phyloP scores from a whole-genome alignment of 1,284 basidiomycete species.

The Tylopilus sp. region DNA sequence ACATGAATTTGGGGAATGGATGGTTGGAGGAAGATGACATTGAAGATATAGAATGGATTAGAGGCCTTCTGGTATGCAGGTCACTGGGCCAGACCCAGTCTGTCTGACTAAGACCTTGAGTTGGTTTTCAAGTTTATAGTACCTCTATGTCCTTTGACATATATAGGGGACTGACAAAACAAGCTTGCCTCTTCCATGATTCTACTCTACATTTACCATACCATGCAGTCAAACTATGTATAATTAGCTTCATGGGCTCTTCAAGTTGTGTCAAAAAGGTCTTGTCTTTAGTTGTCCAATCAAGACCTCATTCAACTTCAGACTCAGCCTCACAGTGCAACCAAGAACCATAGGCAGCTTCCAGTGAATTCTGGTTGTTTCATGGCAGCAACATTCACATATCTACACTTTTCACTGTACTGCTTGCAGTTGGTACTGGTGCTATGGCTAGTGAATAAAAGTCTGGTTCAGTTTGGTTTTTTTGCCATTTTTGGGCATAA shows the following conservation, averaged over 20 bases:
- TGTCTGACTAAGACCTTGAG: no score
- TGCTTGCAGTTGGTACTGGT: conserved; percentile 64
- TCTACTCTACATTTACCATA: background rate
- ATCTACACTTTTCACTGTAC: conserved; percentile 58
- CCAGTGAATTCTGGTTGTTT: conserved; percentile 23
- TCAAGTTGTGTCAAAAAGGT: background rate
- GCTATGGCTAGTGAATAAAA: no score
- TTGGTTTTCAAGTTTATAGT: background rate
- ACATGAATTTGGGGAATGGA: conserved; percentile 45
- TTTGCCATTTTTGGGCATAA: no score
- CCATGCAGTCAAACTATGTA: background rate
- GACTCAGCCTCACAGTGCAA: conserved; percentile 4
- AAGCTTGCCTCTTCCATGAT: background rate
- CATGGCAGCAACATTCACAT: conserved; percentile 39
- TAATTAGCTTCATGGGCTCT: background rate
- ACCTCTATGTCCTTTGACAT: conserved; percentile 10
- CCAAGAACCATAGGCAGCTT: background rate
- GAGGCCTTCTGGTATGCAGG: no score
- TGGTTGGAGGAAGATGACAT: conserved; percentile 81
- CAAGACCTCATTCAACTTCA: conserved; percentile 18
- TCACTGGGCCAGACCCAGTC: background rate
- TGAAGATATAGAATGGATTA: conserved; percentile 60
- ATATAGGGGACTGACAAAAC: conserved; percentile 11
- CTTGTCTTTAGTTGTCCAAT: conserved; percentile 2
- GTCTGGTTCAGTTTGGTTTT: no score